Evolutionary conservation across 768 basidiomycete genomes (phyloP).

Genomic region (Lactarius tabidus): DNA sequence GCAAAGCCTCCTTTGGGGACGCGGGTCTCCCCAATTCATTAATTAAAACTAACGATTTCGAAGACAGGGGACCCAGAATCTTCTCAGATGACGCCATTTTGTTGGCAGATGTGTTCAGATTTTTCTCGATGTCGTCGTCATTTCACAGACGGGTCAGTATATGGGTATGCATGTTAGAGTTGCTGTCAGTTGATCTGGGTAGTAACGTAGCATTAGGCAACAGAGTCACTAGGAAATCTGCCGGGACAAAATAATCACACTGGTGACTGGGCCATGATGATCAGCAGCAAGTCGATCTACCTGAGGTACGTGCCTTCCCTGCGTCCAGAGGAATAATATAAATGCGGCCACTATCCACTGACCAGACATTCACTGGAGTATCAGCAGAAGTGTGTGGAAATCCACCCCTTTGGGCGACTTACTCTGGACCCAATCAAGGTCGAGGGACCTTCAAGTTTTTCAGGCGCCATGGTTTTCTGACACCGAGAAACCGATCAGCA

Average conservation of each 20-base stretch:
- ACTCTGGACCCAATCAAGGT: constrained; percentile 90
- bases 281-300: constrained; percentile 72
- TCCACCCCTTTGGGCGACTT: constrained; percentile 27
- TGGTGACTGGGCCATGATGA: constrained; percentile 82
- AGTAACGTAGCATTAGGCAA: background rate
- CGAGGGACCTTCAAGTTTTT: constrained; percentile 37
- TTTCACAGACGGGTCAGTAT: constrained; percentile 87
- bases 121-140: constrained; percentile 88
- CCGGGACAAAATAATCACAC: constrained; percentile 89
- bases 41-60: constrained; percentile 68
- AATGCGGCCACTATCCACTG: constrained; percentile 7
- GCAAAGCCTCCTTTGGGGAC: constrained; percentile 76
- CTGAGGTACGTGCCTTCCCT: constrained; percentile 93
- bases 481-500: constrained; percentile 30
- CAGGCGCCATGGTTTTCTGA: too few relatives aligned
- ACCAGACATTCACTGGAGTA: constrained; percentile 51
- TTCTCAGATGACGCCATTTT: constrained; percentile 92
- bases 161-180: constrained; percentile 69
- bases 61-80: constrained; percentile 78
- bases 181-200: background rate
- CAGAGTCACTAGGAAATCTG: constrained; percentile 70
- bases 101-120: constrained; percentile 87
- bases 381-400: background rate
- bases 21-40: constrained; percentile 96
- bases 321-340: background rate